Percentiles rank a stretch among this genome's conserved stretches.
phyloP scores from a whole-genome alignment of 2,329 filamentous ascomycete species.

The Cordyceps farinosa region DNA sequence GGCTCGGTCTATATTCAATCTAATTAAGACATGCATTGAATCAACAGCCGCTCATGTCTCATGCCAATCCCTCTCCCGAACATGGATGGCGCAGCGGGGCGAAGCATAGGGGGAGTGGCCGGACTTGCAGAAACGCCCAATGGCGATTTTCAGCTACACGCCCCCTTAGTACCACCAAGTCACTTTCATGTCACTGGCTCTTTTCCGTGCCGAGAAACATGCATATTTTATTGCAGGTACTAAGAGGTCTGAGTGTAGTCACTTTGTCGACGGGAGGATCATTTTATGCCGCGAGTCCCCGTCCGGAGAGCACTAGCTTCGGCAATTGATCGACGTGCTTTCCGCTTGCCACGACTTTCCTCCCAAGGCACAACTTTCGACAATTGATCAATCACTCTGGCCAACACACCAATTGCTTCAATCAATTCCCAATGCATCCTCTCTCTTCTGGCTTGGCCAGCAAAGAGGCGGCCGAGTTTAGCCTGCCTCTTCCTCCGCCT shows the following conservation, averaged over 20 bases:
- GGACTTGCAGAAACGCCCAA: neutral
- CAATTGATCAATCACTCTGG: neutral
- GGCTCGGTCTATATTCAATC: neutral
- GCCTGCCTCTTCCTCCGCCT: neutral
- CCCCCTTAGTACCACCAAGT: neutral
- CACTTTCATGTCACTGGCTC: neutral
- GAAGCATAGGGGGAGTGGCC: neutral
- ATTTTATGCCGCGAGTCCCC: neutral
- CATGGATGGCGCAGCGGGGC: neutral
- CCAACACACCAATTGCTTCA: too few relatives aligned
- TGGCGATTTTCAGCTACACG: neutral
- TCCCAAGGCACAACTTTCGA: neutral
- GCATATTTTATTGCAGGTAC: neutral
- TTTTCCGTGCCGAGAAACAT: neutral
- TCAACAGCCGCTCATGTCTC: too few relatives aligned
- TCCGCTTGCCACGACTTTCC: too few relatives aligned
- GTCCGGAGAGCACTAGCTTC: neutral
- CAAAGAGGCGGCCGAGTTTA: neutral
- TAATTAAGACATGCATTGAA: neutral
- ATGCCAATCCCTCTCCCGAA: too few relatives aligned
- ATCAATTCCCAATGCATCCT: neutral
- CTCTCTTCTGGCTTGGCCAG: neutral
- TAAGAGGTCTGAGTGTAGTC: neutral
- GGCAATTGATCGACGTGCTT: neutral
- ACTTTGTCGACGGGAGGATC: neutral